These are phyloP conservation scores for Solidago caesia DNA, from an alignment of 129 eudicot genomes.

Conservation along the genomic window DNA sequence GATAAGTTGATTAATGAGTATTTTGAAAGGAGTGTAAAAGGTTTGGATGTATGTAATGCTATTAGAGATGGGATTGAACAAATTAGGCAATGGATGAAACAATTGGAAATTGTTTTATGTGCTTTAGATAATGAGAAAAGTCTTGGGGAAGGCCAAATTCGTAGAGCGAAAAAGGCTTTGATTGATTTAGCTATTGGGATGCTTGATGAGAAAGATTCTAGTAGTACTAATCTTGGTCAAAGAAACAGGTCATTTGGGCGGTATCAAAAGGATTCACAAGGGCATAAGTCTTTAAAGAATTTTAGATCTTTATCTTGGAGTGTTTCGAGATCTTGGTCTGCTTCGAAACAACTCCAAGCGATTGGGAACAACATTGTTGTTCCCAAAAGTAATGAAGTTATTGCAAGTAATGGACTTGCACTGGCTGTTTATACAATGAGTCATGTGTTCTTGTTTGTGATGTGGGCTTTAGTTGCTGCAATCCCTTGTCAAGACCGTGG, in stretches of 20 bases:
- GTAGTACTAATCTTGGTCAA: constrained; percentile 16
- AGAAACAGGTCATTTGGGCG: constrained; percentile 31
- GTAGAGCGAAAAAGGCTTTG: constrained; percentile 66
- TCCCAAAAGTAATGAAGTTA: constrained; percentile 41
- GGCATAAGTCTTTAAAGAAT: constrained; percentile 25
- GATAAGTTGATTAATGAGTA: constrained; percentile 45
- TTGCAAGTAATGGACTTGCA: constrained; percentile 30
- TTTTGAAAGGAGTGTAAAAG: constrained; percentile 71
- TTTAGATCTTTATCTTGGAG: constrained; percentile 36
- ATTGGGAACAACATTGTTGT: constrained; percentile 33
- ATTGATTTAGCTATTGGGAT: constrained; percentile 59
- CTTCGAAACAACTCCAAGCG: constrained; percentile 35
- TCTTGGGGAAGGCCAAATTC: constrained; percentile 69
- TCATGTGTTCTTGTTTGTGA: constrained; percentile 54
- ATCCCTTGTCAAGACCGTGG: constrained; percentile 84
- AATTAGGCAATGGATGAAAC: constrained; percentile 58
- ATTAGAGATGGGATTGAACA: constrained; percentile 66
- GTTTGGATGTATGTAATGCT: constrained; percentile 68
- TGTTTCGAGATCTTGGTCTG: constrained; percentile 38
- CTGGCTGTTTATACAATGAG: constrained; percentile 70
- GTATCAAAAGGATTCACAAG: constrained; percentile 26
- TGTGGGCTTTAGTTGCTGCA: constrained; percentile 90
- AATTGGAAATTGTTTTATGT: constrained; percentile 65
- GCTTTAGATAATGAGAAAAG: constrained; percentile 53
- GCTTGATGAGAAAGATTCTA: constrained; percentile 53